phyloP scores from a whole-genome alignment of 1,284 basidiomycete species.

The Ustilago trichophora region DNA sequence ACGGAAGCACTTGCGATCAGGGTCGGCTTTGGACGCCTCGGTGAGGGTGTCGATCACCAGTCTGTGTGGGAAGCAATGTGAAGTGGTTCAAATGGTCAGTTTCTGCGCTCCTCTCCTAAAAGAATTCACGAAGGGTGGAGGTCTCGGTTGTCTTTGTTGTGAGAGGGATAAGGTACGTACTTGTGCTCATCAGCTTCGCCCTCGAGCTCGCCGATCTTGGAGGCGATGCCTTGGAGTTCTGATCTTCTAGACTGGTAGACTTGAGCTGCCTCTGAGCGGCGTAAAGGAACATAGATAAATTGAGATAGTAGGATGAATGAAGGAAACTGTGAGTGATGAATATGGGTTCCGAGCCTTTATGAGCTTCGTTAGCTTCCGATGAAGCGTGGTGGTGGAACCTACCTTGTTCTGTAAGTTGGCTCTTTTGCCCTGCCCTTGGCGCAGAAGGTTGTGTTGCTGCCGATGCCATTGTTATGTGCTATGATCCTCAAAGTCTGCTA shows the following conservation, averaged over 20 bases:
- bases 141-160: too few relatives aligned
- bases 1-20: conserved; percentile 92
- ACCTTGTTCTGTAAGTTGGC: conserved; percentile 46
- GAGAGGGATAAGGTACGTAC: conserved; percentile 39
- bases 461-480: conserved; percentile 19
- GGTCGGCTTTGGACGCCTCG: conserved; percentile 72
- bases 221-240: conserved; percentile 62
- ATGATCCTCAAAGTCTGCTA: too few relatives aligned
- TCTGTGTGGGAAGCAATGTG: conserved; percentile 69
- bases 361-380: background rate
- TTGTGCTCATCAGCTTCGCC: conserved; percentile 64
- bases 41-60: conserved; percentile 88
- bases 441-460: conserved; percentile 28
- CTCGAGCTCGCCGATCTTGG: conserved; percentile 65
- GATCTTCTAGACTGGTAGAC: conserved; percentile 51
- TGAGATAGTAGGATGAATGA: too few relatives aligned
- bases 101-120: background rate
- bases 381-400: background rate
- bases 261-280: conserved; percentile 56
- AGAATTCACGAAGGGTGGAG: too few relatives aligned
- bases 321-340: background rate
- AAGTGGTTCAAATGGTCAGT: background rate
- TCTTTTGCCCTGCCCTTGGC: conserved; percentile 23
- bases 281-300: too few relatives aligned
- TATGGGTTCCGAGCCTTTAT: too few relatives aligned